Evolutionary conservation across 139 green algal species (phyloP).

Genomic region (Tetradesmus obliquus): DNA sequence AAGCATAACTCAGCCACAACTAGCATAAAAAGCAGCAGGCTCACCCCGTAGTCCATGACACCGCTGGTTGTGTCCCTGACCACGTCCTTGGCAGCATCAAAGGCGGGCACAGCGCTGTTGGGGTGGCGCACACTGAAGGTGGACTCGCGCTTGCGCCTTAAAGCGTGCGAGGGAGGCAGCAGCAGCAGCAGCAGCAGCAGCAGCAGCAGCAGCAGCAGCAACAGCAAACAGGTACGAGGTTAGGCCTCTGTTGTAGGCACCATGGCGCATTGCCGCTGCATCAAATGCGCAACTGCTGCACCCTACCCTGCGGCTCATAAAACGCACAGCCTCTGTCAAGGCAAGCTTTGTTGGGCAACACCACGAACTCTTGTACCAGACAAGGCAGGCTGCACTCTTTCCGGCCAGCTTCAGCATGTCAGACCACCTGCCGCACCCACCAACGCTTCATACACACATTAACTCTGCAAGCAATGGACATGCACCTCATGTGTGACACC

Average conservation of each 20-base stretch:
- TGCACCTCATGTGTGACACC: not conserved
- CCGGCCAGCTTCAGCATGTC: too few relatives aligned
- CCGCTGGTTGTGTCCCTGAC: conserved; percentile 29
- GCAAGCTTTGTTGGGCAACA: too few relatives aligned
- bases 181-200: not conserved
- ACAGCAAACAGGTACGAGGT: not conserved
- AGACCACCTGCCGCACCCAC: too few relatives aligned
- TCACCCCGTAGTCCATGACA: conserved; percentile 33
- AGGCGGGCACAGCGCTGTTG: conserved; percentile 10
- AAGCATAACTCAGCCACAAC: too few relatives aligned
- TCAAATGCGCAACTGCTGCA: too few relatives aligned
- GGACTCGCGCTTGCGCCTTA: not conserved
- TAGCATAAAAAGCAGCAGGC: not conserved
- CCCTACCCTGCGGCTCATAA: too few relatives aligned
- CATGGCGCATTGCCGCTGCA: too few relatives aligned
- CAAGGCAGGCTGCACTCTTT: too few relatives aligned
- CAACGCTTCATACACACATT: not conserved
- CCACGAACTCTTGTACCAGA: too few relatives aligned
- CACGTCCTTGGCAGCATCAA: conserved; percentile 34
- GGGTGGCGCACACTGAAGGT: conserved; percentile 36
- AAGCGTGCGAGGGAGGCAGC: not conserved
- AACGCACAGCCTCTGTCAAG: too few relatives aligned
- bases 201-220: not conserved
- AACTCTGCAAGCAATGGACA: not conserved
- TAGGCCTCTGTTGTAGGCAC: not conserved